Evolutionary conservation across 106 monocot species (phyloP), one percentile per base, ranked within the genome.

Genomic region (Acorus calamus): DNA sequence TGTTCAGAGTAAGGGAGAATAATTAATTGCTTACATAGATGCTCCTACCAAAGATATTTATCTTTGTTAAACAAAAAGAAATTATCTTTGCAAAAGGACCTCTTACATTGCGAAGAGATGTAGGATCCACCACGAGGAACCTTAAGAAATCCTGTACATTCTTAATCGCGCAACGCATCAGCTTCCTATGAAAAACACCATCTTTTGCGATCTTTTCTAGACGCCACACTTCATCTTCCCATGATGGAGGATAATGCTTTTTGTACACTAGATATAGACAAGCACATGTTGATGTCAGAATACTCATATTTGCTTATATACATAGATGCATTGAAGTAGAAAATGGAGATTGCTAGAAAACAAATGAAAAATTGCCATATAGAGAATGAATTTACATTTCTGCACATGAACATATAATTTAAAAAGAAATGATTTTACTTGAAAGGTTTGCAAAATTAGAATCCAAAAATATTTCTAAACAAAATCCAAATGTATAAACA

Each of bases 161-260:
- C 14, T 59, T 60, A 49, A 94, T 82, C 45, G 75, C 74, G 28
- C 61, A 66, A 3, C 84, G 77, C 14, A 69, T 60, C 53, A 94
- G 89, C 68, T 74, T 89, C 66, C 59, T 86, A 71, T 89, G 89
- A 60, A 94, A 94, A 60, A 73, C 84, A 13, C 94, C 94, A 69
- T 94, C 89, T 78, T 89, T 94, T 10, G 86, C 89, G 3, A 94
- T 89, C 66, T 89, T 89, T 46, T 94, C 89, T 73, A 94, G 70
- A 14, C 94, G 80, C 94, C 94, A 94, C 3, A 94, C 81, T 50
- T 94, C 84, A 69, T 94, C 94, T 7, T 68, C 7, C 10, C 82
- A 55, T 42, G 79, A 71, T 51, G 94, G 94, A 56, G 94, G 94
- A 73, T 94, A 80, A 63, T 94, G 89, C 73, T 94, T 94, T 60